phyloP scores from a whole-genome alignment of 305 asterid species.

The Vinca major region DNA sequence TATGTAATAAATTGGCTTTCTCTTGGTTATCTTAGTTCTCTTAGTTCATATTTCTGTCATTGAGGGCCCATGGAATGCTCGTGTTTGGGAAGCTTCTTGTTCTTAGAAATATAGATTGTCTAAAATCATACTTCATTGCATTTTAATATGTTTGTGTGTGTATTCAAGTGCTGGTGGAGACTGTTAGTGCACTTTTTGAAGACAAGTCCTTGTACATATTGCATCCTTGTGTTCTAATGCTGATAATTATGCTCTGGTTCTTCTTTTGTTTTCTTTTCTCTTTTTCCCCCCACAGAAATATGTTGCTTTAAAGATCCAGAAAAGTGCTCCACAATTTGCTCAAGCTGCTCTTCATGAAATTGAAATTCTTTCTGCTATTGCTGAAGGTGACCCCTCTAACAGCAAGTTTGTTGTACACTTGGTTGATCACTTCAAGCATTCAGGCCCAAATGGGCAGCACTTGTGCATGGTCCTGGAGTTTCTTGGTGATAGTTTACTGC shows the following conservation, averaged over 20 bases:
- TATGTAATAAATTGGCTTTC: not conserved
- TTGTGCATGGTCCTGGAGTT: conserved; percentile 88
- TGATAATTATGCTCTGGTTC: conserved; percentile 15
- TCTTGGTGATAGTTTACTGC: conserved; percentile 86
- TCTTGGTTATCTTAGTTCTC: not conserved
- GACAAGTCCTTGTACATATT: not conserved
- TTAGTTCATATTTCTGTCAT: not conserved
- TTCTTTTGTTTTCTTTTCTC: conserved; percentile 10
- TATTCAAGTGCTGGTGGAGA: too few species aligned
- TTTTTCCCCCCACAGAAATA: conserved; percentile 32
- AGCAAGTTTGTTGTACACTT: conserved; percentile 54
- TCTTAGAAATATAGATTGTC: not conserved
- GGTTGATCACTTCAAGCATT: conserved; percentile 74
- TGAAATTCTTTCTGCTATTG: conserved; percentile 69
- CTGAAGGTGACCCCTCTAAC: conserved; percentile 58
- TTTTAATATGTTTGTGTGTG: too few species aligned
- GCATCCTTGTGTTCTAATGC: not conserved
- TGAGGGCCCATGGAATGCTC: not conserved
- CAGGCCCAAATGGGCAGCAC: conserved; percentile 95
- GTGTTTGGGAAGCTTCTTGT: not conserved
- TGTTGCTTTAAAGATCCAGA: conserved; percentile 96
- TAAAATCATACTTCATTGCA: not conserved
- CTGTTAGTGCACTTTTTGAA: not conserved
- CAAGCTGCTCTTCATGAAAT: conserved; percentile 92
- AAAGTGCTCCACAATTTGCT: conserved; percentile 86